phyloP scores from a whole-genome alignment of 305 asterid species.

The Fraxinus angustifolia region DNA sequence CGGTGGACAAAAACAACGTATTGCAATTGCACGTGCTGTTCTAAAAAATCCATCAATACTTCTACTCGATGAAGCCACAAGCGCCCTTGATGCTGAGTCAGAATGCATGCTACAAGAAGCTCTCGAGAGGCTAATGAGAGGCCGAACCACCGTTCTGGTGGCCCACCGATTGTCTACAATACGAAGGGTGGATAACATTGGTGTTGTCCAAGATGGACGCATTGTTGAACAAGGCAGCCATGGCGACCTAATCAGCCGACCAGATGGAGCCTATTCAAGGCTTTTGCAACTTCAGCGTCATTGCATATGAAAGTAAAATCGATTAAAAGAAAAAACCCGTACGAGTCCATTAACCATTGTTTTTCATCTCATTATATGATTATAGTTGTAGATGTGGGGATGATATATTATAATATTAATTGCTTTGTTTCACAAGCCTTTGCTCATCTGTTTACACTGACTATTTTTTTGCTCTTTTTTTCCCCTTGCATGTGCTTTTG shows the following conservation, averaged over 20 bases:
- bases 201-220: constrained; percentile 88
- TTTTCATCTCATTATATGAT: constrained; percentile 16
- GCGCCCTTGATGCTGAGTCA: constrained; percentile 92
- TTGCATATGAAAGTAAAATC: constrained; percentile 47
- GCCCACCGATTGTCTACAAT: constrained; percentile 92
- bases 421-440: constrained; percentile 16
- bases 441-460: constrained; percentile 20
- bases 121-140: constrained; percentile 87
- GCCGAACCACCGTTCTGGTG: constrained; percentile 84
- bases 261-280: constrained; percentile 76
- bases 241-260: constrained; percentile 67
- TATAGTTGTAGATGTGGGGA: constrained; percentile 54
- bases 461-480: constrained; percentile 1
- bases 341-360: constrained; percentile 23
- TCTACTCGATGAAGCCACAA: constrained; percentile 90
- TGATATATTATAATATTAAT: constrained; percentile 25
- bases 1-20: constrained; percentile 89
- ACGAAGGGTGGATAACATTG: constrained; percentile 73
- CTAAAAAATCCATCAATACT: constrained; percentile 83
- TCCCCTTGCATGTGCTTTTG: constrained; percentile 20
- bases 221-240: constrained; percentile 93
- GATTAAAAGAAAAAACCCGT: constrained; percentile 13
- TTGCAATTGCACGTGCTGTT: constrained; percentile 89
- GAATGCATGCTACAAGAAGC: constrained; percentile 93
- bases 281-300: constrained; percentile 85